Conservation (phyloP, 768 basidiomycete genomes). For the Naganishia kalamii region DNA sequence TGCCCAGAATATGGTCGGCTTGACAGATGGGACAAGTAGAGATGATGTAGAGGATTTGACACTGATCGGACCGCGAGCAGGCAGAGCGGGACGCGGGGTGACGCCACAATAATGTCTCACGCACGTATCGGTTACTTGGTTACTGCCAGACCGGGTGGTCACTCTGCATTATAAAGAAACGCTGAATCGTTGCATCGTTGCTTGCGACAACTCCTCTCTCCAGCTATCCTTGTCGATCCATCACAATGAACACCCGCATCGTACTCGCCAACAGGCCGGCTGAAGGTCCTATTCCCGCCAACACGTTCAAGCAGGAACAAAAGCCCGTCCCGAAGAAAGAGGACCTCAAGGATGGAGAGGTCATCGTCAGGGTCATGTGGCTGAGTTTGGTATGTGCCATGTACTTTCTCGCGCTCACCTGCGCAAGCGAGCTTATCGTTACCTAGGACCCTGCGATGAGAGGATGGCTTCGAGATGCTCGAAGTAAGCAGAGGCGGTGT, state of each 20-base stretch:
- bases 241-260: slow-evolving; percentile 46
- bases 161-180: too few species aligned
- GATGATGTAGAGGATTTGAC: background rate
- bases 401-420: background rate
- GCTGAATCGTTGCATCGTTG: too few species aligned
- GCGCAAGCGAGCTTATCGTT: slow-evolving; percentile 1
- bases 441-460: slow-evolving; percentile 83
- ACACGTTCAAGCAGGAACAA: slow-evolving; percentile 61
- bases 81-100: too few species aligned
- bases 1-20: too few species aligned
- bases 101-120: too few species aligned
- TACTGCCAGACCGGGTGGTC: too few species aligned
- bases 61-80: too few species aligned
- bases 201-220: background rate
- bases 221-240: background rate
- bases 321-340: slow-evolving; percentile 28
- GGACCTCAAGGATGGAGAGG: slow-evolving; percentile 50
- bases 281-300: slow-evolving; percentile 58
- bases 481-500: slow-evolving; percentile 37
- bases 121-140: too few species aligned
- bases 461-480: slow-evolving; percentile 62
- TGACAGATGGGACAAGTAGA: too few species aligned
- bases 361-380: slow-evolving; percentile 72
- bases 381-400: slow-evolving; percentile 46
- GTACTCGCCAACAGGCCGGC: slow-evolving; percentile 70